Evolutionary conservation across 768 basidiomycete genomes (phyloP).

Genomic region (Melanogaster broomeanus): DNA sequence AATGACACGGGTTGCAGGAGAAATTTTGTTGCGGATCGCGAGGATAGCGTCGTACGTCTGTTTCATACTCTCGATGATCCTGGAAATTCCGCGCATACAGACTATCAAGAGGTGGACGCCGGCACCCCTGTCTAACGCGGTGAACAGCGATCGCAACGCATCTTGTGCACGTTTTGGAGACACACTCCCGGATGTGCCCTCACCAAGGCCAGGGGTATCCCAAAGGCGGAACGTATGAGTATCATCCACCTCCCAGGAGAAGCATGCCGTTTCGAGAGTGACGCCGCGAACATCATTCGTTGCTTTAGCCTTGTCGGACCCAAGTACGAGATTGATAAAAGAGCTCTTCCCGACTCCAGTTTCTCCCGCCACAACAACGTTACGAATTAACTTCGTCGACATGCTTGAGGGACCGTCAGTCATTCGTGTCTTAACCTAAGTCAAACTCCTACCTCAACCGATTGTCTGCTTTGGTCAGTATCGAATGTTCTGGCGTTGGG

Average conservation of each 20-base stretch:
- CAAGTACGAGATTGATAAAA: constrained; percentile 26
- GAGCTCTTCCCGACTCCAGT: constrained; percentile 32
- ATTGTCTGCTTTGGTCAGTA: no score
- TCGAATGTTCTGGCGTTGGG: no score
- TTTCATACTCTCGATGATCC: constrained; percentile 14
- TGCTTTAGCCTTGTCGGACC: constrained; percentile 17
- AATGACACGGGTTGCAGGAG: constrained; percentile 21
- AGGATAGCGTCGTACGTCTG: constrained; percentile 19
- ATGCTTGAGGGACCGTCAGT: neutral
- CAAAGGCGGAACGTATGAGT: constrained; percentile 21
- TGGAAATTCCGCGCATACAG: constrained; percentile 24
- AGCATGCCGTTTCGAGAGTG: constrained; percentile 11
- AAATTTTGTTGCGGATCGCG: constrained; percentile 14
- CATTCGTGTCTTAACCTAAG: no score
- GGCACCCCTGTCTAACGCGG: constrained; percentile 18
- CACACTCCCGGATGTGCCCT: constrained; percentile 17
- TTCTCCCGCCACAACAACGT: constrained; percentile 26
- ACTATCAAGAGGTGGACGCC: constrained; percentile 27
- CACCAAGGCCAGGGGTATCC: constrained; percentile 33
- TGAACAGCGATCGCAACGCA: constrained; percentile 19
- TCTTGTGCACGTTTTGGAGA: constrained; percentile 21
- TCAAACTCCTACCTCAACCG: no score
- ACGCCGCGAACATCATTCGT: constrained; percentile 18
- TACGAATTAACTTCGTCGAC: constrained; percentile 20
- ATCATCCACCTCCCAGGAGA: constrained; percentile 10